Conservation (phyloP, 352 stramenopile genomes). For the Globisporangium spiculum region DNA sequence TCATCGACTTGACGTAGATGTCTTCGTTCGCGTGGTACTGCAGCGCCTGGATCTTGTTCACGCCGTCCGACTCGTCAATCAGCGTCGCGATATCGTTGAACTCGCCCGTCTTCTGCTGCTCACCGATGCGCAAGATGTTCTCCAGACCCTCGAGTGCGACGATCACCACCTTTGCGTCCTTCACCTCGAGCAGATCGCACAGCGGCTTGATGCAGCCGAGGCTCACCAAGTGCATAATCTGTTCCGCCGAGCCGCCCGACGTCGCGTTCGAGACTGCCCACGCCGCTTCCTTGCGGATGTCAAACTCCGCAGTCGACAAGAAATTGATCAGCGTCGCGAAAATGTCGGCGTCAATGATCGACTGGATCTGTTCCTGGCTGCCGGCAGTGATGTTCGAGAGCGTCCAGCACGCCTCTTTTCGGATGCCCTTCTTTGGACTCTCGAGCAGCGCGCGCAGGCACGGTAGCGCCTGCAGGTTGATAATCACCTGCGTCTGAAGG, state of each 20-base stretch:
- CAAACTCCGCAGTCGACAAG: slow-evolving; percentile 96
- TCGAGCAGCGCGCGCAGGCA: slow-evolving; percentile 94
- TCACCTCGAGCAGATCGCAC: slow-evolving; percentile 95
- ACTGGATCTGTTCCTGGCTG: slow-evolving; percentile 99
- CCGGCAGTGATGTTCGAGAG: slow-evolving; percentile 99
- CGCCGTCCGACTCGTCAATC: slow-evolving; percentile 95
- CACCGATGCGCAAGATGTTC: slow-evolving; percentile 97
- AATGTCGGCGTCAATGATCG: slow-evolving; percentile 97
- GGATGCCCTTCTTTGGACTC: slow-evolving; percentile 97
- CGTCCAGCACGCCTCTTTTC: slow-evolving; percentile 99
- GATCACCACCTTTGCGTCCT: slow-evolving; percentile 98
- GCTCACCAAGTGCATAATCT: slow-evolving; percentile 97
- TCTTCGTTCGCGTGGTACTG: slow-evolving; percentile 97
- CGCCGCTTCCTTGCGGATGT: slow-evolving; percentile 88
- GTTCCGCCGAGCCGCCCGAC: slow-evolving; percentile 89
- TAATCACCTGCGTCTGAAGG: slow-evolving; percentile 98
- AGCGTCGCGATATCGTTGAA: slow-evolving; percentile 95
- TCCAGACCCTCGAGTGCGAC: slow-evolving; percentile 98
- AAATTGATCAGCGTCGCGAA: slow-evolving; percentile 97
- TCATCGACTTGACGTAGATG: slow-evolving; percentile 93
- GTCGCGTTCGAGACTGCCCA: slow-evolving; percentile 88
- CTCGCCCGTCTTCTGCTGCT: slow-evolving; percentile 60
- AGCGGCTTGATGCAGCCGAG: slow-evolving; percentile 96
- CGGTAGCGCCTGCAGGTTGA: slow-evolving; percentile 97
- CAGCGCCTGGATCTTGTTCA: slow-evolving; percentile 97